phyloP scores from a whole-genome alignment of 257 asterid genomes.

The Solanum chaucha region DNA sequence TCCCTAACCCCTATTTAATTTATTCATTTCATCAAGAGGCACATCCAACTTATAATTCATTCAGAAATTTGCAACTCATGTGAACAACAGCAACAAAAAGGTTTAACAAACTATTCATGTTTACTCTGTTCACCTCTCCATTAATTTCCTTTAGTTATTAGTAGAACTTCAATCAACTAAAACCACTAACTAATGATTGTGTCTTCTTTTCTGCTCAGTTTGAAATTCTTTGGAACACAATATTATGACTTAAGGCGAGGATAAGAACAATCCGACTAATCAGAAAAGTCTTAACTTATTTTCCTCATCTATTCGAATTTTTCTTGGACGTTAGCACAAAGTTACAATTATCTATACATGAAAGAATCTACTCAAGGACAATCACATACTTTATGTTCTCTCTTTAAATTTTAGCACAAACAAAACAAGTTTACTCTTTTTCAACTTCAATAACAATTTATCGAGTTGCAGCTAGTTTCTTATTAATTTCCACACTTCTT shows the following conservation, averaged over 20 bases:
- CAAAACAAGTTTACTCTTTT: background rate
- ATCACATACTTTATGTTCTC: background rate
- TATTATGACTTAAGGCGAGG: background rate
- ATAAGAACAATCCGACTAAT: background rate
- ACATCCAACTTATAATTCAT: background rate
- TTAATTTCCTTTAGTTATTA: background rate
- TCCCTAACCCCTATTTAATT: background rate
- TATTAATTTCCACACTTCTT: background rate
- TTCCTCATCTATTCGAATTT: background rate
- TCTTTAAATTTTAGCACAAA: background rate
- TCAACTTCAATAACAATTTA: background rate
- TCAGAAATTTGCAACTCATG: background rate
- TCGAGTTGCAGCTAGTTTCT: background rate
- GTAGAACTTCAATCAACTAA: background rate
- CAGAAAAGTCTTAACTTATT: background rate
- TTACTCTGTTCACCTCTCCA: background rate
- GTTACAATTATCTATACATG: background rate
- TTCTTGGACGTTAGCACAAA: background rate
- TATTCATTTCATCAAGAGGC: background rate
- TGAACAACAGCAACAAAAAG: background rate
- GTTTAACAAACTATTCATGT: background rate
- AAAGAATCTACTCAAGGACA: background rate
- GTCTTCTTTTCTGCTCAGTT: background rate
- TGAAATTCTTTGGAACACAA: background rate
- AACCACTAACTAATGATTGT: background rate